A percentile compares a stretch with the other conserved stretches of the same genome.
Evolutionary conservation across 305 asterid species (phyloP).

Genomic region (Rubia balearica): DNA sequence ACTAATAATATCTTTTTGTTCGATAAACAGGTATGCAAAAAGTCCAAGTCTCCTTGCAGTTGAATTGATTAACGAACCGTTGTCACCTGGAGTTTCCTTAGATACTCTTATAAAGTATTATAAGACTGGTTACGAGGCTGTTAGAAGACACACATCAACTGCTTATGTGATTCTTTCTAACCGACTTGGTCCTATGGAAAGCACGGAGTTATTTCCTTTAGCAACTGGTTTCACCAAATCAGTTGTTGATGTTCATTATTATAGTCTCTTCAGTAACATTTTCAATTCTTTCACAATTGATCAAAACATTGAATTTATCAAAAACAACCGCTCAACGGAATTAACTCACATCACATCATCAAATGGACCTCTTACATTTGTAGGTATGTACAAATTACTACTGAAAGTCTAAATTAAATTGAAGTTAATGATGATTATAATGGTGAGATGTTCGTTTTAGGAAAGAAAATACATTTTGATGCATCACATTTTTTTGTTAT

Average conservation of each 20-base stretch:
- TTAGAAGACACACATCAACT: slow-evolving; percentile 32
- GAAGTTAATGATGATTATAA: too few species aligned
- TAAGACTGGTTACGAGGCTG: slow-evolving; percentile 37
- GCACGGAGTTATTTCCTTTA: slow-evolving; percentile 38
- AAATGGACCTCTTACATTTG: slow-evolving; percentile 14
- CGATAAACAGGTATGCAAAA: slow-evolving; percentile 28
- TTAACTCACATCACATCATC: not conserved
- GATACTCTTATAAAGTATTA: slow-evolving; percentile 30
- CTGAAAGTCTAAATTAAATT: not conserved
- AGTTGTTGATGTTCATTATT: slow-evolving; percentile 62
- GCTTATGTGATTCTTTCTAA: slow-evolving; percentile 45
- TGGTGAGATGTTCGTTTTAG: not conserved
- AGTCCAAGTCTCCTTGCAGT: slow-evolving; percentile 41
- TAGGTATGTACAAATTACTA: slow-evolving; percentile 16
- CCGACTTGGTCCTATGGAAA: slow-evolving; percentile 36
- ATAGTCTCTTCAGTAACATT: slow-evolving; percentile 37
- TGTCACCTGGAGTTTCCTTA: slow-evolving; percentile 40
- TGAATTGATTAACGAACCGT: slow-evolving; percentile 57
- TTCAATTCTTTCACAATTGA: slow-evolving; percentile 33
- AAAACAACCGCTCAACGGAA: slow-evolving; percentile 36
- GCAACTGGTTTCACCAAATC: slow-evolving; percentile 35
- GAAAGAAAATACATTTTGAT: not conserved
- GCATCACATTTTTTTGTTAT: not conserved
- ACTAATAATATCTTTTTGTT: not conserved
- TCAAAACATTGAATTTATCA: slow-evolving; percentile 46